Conservation (phyloP, 805 yeast species). For the Ogataea methanolica region DNA sequence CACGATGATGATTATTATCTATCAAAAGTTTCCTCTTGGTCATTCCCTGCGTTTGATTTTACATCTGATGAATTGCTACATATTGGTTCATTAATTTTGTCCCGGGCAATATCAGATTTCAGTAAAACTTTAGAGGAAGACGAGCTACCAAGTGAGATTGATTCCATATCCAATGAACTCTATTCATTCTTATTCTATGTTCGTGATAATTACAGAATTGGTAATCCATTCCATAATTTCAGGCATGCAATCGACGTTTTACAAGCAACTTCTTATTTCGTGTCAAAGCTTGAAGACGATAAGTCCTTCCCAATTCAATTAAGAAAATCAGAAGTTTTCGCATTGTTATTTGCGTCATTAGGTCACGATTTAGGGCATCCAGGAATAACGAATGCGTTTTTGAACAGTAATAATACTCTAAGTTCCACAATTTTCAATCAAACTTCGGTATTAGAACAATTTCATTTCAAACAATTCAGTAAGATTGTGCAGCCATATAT, state of each 20-base stretch:
- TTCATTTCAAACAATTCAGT: constrained; percentile 65
- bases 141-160: background rate
- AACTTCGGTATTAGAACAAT: constrained; percentile 74
- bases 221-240: constrained; percentile 91
- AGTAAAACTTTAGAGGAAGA: background rate
- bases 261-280: constrained; percentile 77
- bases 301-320: constrained; percentile 10
- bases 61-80: constrained; percentile 61
- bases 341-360: constrained; percentile 71
- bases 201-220: constrained; percentile 74
- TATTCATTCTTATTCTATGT: constrained; percentile 59
- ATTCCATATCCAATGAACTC: constrained; percentile 36
- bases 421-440: constrained; percentile 58
- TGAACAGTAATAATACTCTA: constrained; percentile 56
- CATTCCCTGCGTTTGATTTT: constrained; percentile 65
- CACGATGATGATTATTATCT: constrained; percentile 21
- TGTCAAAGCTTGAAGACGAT: constrained; percentile 20
- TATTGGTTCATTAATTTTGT: constrained; percentile 53
- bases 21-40: constrained; percentile 50
- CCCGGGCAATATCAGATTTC: constrained; percentile 5
- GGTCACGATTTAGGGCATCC: constrained; percentile 98
- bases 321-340: constrained; percentile 39
- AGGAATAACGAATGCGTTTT: constrained; percentile 80
- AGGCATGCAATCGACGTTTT: constrained; percentile 94
- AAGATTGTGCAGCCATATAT: constrained; percentile 29